phyloP scores from a whole-genome alignment of 164 flowering plant genomes.

The Malania oleifera region DNA sequence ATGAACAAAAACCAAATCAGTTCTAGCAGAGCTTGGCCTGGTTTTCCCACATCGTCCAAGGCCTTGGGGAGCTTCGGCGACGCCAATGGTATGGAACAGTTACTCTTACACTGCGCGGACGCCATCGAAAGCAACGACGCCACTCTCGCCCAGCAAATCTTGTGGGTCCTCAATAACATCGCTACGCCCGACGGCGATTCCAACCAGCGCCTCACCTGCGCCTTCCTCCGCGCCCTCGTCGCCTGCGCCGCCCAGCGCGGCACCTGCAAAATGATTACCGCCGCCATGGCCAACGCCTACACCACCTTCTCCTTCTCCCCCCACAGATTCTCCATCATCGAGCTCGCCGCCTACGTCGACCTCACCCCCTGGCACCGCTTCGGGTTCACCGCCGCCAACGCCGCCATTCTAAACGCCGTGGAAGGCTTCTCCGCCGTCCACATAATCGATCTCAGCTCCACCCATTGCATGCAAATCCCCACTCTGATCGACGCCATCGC shows the following conservation, averaged over 20 bases:
- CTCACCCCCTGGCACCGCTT: slow-evolving; percentile 94
- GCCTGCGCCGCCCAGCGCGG: slow-evolving; percentile 66
- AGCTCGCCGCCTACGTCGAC: slow-evolving; percentile 79
- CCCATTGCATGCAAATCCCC: slow-evolving; percentile 97
- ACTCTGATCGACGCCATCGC: slow-evolving; percentile 79
- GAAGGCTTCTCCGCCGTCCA: slow-evolving; percentile 63
- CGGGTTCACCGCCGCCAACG: slow-evolving; percentile 94
- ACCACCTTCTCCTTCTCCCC: slow-evolving; percentile 22
- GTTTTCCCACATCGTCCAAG: slow-evolving; percentile 43
- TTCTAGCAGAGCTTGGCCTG: slow-evolving; percentile 50
- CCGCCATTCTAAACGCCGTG: slow-evolving; percentile 60
- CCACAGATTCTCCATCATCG: slow-evolving; percentile 64
- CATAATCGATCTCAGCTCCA: slow-evolving; percentile 71
- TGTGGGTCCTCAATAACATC: slow-evolving; percentile 93
- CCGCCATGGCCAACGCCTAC: slow-evolving; percentile 37
- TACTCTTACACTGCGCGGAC: slow-evolving; percentile 86
- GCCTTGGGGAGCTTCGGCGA: slow-evolving; percentile 47
- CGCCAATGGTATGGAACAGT: slow-evolving; percentile 90
- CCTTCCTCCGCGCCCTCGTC: slow-evolving; percentile 81
- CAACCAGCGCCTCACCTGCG: slow-evolving; percentile 74
- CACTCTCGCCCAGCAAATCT: slow-evolving; percentile 82
- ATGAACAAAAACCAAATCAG: slow-evolving; percentile 40
- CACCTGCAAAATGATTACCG: slow-evolving; percentile 50
- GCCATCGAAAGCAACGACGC: slow-evolving; percentile 88
- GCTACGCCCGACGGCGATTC: slow-evolving; percentile 92